Base-by-base conservation (phyloP, 2,329 filamentous ascomycete species). In the Claviceps sp. region DNA sequence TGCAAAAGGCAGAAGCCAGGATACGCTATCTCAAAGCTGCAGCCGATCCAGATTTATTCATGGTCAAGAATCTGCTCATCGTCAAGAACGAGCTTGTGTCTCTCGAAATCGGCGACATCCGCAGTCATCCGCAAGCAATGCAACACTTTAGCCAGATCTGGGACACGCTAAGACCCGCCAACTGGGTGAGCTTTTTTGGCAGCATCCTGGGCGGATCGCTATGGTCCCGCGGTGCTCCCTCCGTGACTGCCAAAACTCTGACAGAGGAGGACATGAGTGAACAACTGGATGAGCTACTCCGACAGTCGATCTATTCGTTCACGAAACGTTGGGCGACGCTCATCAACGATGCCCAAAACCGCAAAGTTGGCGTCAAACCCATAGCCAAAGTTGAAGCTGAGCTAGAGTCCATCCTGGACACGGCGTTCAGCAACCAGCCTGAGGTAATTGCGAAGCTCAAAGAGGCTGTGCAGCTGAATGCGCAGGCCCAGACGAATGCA, bases 31-130 rank as follows among this genome's bases (percentile, higher is more conserved):
- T 79, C 55, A 76, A 73, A 57, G 62, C 67, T 52, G 73, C 77
- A 22, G 64, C 83, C 6, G 89, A 97, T 63, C 79, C 86, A 0
- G 86, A 95, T 58, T 77, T 98, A 4, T 98, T 98, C 68, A 83
- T 96, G 62, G 84, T 98, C 60, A 93, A 91, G 60, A 95, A 98
- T 64, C 77, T 98, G 2, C 83, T 98, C 48, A 84, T 96, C 48
- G 79, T 98, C 49, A 97, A 97, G 68, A 94, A 96, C 64, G 88
- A 96, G 64, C 86, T 98, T 49, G 83, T 98, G 26, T 90, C 90
- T 9, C 89, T 98, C 55, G 93, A 98, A 69, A 96, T 98, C 58
- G 90, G 79, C 49, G 79, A 83, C 57, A 75, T 81, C 16, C 71
- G 79, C 53, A 76, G 75, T 51, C 72, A 77, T 45, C 54, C 62